These are phyloP conservation scores for Penicillium ucsense DNA, from an alignment of 495 filamentous ascomycete genomes.

Conservation along the genomic window DNA sequence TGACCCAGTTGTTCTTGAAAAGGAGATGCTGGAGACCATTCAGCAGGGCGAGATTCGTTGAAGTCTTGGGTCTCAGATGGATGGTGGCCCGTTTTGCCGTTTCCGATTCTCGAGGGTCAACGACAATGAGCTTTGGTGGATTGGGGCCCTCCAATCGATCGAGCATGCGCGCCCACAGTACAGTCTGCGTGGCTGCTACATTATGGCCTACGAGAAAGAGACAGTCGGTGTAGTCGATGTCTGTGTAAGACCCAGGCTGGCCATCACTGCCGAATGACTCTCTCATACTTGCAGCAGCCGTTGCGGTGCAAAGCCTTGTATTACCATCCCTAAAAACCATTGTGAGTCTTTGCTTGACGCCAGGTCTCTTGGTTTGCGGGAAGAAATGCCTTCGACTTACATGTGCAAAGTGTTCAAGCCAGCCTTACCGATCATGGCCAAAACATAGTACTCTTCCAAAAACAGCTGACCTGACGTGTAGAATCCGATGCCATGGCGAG, in stretches of 20 bases:
- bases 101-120: neutral
- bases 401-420: neutral
- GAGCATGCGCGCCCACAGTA: neutral
- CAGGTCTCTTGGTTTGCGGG: neutral
- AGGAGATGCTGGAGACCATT: neutral
- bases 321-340: neutral
- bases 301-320: neutral
- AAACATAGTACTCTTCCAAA: neutral
- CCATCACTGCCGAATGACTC: neutral
- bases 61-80: neutral
- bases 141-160: neutral
- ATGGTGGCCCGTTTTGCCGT: neutral
- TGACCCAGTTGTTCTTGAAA: neutral
- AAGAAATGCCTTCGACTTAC: neutral
- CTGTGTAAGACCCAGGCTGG: neutral
- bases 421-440: neutral
- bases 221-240: neutral
- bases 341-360: neutral
- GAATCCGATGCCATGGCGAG: neutral
- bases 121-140: neutral
- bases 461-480: neutral
- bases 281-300: neutral
- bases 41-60: neutral
- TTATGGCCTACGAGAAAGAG: neutral
- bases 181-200: neutral